Base-by-base conservation (phyloP, 129 eudicot genomes). In the Oenanthe sinensis region DNA sequence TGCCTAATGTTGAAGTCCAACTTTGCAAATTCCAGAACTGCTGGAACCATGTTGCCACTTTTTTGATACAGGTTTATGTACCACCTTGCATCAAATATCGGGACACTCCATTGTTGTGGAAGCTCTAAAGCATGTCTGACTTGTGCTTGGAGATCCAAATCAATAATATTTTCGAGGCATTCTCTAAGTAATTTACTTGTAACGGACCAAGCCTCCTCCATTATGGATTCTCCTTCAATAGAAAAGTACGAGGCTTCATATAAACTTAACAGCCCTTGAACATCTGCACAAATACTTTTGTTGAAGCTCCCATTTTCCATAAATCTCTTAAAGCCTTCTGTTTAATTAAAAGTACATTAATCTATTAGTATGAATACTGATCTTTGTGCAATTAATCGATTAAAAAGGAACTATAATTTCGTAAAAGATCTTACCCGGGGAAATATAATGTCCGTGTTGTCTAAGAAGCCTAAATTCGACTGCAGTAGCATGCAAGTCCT, bases 241-340 rank as follows among this genome's bases (percentile, higher is more conserved):
- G 87, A 88, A 63, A 85, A 45, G 75, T 85, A 71, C 13, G 97
- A 85, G 70, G 97, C 91, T 87, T 91, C 93, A 67, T 82, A 91
- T 75, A 87, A 81, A 84, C 93, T 87, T 77, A 91, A 30, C 76
- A 88, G 33, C 5, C 90, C 91, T 58, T 46, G 2, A 17, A 62
- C 75, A 79, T 91, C 91, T 30, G 84, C 77, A 26, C 13, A 8
- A 42, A 83, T 30, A 28, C 81, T 79, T 39, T 70, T 8, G 1
- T 19, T 39, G 43, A 67, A 30, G 20, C 72, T 67, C 19, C 37
- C 39, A 4, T 67, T 30, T 2, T 13, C 72, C 12, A 30, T 60
- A 60, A 60, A 60, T 60, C 33, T 60, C 68, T 60, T 60, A 14
- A 60, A 58, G n/a, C 67, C 68, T 30, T 60, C 68, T 60, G 33